These are phyloP conservation scores for Aureobasidium sp. DNA, from an alignment of 2,329 filamentous ascomycete genomes.

Conservation along the genomic window DNA sequence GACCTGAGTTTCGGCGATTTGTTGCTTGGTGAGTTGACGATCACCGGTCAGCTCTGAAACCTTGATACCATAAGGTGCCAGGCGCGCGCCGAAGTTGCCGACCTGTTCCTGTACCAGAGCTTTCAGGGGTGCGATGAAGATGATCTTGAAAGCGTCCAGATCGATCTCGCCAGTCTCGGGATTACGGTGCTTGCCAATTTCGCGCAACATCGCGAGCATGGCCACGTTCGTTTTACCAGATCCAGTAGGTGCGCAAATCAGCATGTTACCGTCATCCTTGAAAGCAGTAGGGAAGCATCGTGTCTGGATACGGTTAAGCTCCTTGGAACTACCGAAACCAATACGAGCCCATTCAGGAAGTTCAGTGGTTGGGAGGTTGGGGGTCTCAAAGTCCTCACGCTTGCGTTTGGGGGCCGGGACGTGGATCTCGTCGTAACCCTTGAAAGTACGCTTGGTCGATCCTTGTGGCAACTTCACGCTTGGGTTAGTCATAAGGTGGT, in stretches of 20 bases:
- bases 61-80: conserved; percentile 83
- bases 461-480: conserved; percentile 90
- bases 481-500: conserved; percentile 98
- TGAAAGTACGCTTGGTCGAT: conserved; percentile 90
- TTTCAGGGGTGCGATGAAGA: conserved; percentile 94
- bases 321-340: conserved; percentile 78
- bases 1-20: conserved; percentile 94
- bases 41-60: conserved; percentile 97
- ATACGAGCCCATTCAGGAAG: conserved; percentile 86
- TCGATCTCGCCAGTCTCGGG: conserved; percentile 86
- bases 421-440: conserved; percentile 97
- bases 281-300: conserved; percentile 89
- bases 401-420: conserved; percentile 88
- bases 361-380: conserved; percentile 73
- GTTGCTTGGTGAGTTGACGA: conserved; percentile 94
- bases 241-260: conserved; percentile 93
- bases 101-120: conserved; percentile 96
- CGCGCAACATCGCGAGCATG: conserved; percentile 91
- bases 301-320: conserved; percentile 91
- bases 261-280: conserved; percentile 90
- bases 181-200: conserved; percentile 92
- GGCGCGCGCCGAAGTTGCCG: conserved; percentile 86
- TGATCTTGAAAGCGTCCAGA: conserved; percentile 94
- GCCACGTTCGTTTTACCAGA: conserved; percentile 98
- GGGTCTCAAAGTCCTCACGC: conserved; percentile 64